Percentiles rank a stretch among this genome's conserved stretches.
phyloP scores from a whole-genome alignment of 2,329 filamentous ascomycete genomes.

The Neofusicoccum ribis region DNA sequence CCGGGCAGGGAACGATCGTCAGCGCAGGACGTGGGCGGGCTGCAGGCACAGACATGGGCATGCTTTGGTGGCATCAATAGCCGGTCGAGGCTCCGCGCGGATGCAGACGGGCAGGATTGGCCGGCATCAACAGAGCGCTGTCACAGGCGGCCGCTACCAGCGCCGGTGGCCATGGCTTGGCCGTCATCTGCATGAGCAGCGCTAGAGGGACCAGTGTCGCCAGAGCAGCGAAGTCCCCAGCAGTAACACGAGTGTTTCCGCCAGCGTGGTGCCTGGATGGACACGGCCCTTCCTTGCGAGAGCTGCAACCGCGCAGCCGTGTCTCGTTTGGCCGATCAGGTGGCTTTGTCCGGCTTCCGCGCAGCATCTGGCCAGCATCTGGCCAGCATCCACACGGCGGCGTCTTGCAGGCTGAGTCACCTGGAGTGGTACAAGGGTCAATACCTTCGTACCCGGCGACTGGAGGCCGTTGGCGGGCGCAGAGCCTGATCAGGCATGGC shows the following conservation, averaged over 20 bases:
- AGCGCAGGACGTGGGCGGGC: neutral
- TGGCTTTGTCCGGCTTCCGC: neutral
- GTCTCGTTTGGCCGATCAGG: neutral
- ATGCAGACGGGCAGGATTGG: neutral
- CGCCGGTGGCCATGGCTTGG: neutral
- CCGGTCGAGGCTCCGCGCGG: neutral
- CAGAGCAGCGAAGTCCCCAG: neutral
- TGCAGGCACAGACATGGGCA: neutral
- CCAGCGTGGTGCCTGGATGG: neutral
- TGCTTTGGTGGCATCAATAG: neutral
- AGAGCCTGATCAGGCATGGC: neutral
- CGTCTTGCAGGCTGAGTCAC: neutral
- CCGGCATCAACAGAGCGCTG: neutral
- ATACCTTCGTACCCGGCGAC: neutral
- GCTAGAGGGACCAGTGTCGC: neutral
- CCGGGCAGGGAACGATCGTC: constrained; percentile 3
- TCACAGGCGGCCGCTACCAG: neutral
- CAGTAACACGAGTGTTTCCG: neutral
- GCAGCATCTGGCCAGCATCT: neutral
- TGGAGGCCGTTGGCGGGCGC: neutral
- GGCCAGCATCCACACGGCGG: too few relatives aligned
- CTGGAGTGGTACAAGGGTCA: constrained; percentile 1
- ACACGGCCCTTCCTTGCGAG: neutral
- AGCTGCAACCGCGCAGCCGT: neutral
- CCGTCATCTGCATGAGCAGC: neutral